Base-by-base conservation (phyloP, 176 grass and related monocot genomes). In the Miscanthus lutarioriparius region DNA sequence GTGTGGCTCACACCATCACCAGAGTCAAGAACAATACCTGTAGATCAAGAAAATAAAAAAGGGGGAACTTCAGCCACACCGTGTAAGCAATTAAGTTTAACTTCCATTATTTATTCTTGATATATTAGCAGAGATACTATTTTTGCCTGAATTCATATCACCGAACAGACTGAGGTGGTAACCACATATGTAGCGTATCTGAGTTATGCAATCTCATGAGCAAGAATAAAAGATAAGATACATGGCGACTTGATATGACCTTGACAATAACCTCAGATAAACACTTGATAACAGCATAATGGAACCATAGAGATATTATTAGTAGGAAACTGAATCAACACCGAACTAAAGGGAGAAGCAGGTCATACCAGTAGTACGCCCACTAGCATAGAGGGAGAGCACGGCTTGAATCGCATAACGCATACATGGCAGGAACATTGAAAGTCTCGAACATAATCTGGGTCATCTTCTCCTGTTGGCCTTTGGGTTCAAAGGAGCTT, bases 391-490 rank as follows among this genome's bases (percentile, higher is more conserved):
- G 30, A 96, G 94, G 63, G 94, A 96, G 44, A 96, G 82, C 75
- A 96, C 94, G 0, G 94, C 94, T 82, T 93, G 94, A 76, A 93
- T 96, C 3, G 94, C 94, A n/a, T n/a, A 1, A 96, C 91, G 0
- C n/a, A n/a, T 96, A 96, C 94, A 96, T 96, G 69, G 94, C 94
- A 26, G 94, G 94, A 83, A 83, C 85, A 80, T 93, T 91, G 91
- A 96, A 96, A 37, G 89, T 87, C 72, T 96, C 94, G 20, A 96
- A 96, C 87, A 96, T 96, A 85, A 93, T 93, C 80, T 93, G 86
- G 4, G 94, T 93, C 94, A 96, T 96, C 86, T 96, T 96, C 84
- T 96, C 94, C 91, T 96, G 81, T 96, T 96, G 38, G 84, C 89
- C 79, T 96, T 96, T 59, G 94, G 94, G 88, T 96, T 96, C 61